Percentiles rank a stretch among this genome's conserved stretches.
Conservation (phyloP, 805 yeast species). For the Wickerhamomyces pijperi region DNA sequence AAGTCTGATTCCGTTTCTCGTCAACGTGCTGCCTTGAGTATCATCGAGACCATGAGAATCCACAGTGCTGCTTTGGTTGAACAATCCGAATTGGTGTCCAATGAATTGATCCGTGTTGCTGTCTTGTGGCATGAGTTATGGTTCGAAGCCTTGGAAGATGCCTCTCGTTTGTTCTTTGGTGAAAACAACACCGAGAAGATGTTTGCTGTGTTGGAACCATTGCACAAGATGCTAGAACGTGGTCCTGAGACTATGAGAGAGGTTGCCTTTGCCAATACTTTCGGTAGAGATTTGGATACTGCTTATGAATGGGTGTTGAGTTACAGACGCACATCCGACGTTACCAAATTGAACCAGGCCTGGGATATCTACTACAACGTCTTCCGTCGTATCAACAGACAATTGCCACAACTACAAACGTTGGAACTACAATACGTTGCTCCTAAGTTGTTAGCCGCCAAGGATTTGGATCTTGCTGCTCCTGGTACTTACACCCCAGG, state of each 20-base stretch:
- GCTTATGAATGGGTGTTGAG: slow-evolving; percentile 91
- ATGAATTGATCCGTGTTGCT: slow-evolving; percentile 87
- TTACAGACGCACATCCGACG: slow-evolving; percentile 75
- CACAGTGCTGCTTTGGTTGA: slow-evolving; percentile 80
- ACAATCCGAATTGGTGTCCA: slow-evolving; percentile 90
- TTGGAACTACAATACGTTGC: slow-evolving; percentile 89
- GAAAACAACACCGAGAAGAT: slow-evolving; percentile 92
- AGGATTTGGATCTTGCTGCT: slow-evolving; percentile 74
- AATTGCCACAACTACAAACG: slow-evolving; percentile 75
- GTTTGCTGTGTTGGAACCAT: slow-evolving; percentile 83
- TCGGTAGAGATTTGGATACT: slow-evolving; percentile 84
- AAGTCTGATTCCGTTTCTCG: slow-evolving; percentile 86
- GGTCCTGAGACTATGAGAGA: slow-evolving; percentile 93
- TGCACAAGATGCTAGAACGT: slow-evolving; percentile 72
- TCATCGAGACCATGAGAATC: slow-evolving; percentile 83
- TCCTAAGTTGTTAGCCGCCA: slow-evolving; percentile 73
- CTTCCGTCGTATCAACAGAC: slow-evolving; percentile 82
- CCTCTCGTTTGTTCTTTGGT: slow-evolving; percentile 84
- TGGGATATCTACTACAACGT: slow-evolving; percentile 96
- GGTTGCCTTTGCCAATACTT: slow-evolving; percentile 83
- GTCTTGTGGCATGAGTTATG: slow-evolving; percentile 96
- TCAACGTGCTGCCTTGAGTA: slow-evolving; percentile 83
- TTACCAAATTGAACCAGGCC: slow-evolving; percentile 85
- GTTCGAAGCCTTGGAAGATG: slow-evolving; percentile 97
- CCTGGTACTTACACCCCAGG: slow-evolving; percentile 92